Evolutionary conservation across 768 basidiomycete species (phyloP), one percentile per base, ranked within the genome.

Genomic region (Lentinula lateritia): DNA sequence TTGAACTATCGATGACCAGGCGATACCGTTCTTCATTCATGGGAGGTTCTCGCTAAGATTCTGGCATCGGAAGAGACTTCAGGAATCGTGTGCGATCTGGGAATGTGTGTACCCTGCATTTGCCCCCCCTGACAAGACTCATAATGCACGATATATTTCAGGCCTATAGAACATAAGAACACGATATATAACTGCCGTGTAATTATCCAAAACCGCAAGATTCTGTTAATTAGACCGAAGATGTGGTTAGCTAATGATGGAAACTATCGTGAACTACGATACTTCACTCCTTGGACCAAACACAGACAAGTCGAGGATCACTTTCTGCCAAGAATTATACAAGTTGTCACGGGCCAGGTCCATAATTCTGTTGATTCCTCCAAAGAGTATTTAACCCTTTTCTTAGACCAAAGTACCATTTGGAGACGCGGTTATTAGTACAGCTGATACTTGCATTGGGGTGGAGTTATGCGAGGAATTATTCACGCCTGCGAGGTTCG

Each of bases 181-280:
- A 94, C 95, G 52, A 95, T 90, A 65, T 98, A 98, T 77, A 99
- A 99, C 70, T 97, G 94, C 72, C 89, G 97, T 18, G 80, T 98
- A 39, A 88, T 98, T 71, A 85, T 95, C 46, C 83, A 93, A 69
- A 81, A 95, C 74, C 81, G 85, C 60, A 83, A 92, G 75, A 95
- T 99, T 62, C 75, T 98, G 0, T 85, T 98, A 64, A 98, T 99
- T 65, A 87, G 97, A 23, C 97, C 97, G 0, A 99, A 98, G 78
- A 95, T 99, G 95, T 99, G 97, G 97, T 80, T 99, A 50, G 97
- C 97, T 1, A 98, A 98, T 70, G 94, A 97, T 68, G 97, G 97
- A 3, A 98, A 98, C 70, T 99, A 99, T 72, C 90, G 97, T 32
- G 87, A 89, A 71, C 76, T 90, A 68, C 77, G 90, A 13, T 92